Base-by-base conservation (phyloP, 495 filamentous ascomycete genomes). In the Bacidia rubella region DNA sequence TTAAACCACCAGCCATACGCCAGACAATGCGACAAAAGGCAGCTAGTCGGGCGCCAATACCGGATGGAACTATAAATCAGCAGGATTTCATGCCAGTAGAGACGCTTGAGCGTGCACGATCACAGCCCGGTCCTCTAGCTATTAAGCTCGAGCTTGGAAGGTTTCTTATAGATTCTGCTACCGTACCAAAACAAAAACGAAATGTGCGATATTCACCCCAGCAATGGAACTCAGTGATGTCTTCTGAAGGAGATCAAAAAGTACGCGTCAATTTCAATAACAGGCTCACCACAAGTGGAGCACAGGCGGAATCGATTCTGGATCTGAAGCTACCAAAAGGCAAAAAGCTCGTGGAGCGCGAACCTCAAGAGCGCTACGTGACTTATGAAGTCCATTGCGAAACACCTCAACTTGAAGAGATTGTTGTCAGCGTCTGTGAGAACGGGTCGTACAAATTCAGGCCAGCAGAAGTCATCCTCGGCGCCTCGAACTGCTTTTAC, bases 351-450 rank as follows among this genome's bases (percentile, higher is more conserved):
- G 74, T 74, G 39, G 60, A 66, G 12, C 48, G 57, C 10, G 48
- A 61, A 0, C 58, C 62, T 15, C 54, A 48, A 5, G 57, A 59
- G 2, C 57, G 60, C 21, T 65, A 51, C 24, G 62, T 75, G 2
- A 54, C 63, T 35, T 15, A 82, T 54, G 73, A 79, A 21, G 76
- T 78, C 38, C 63, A 63, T 15, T 80, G 77, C 52, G 59, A 45
- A 20, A 58, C 60, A 0, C 58, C 55, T 12, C 19, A 47, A 0
- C 43, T 54, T 9, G 60, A 60, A 1, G 42, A 52, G 0, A 71
- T 82, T 52, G 51, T 73, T 15, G 64, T 84, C 5, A 66, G 70
- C 2, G 63, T 83, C n/a, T 64, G 77, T 58, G 67, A 64, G 2
- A 58, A 61, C 11, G 67, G 71, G 4, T 48, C 57, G 10, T 54